These are phyloP conservation scores for Solanum ahanhuiri DNA, from an alignment of 257 asterid species.

Conservation along the genomic window DNA sequence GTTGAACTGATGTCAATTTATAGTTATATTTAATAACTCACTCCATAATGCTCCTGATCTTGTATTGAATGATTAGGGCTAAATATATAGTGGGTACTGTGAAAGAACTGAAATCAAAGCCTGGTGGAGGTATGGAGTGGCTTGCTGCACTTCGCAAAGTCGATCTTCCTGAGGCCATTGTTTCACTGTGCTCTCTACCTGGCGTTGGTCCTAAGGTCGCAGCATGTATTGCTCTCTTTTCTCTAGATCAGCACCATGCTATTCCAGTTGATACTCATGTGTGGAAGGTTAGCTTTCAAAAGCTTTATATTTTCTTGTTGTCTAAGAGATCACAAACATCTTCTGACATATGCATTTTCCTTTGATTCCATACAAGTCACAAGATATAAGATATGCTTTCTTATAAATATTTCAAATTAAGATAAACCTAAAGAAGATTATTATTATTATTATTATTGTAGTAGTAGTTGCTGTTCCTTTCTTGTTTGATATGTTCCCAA, in stretches of 20 bases:
- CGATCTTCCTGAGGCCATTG: slow-evolving; percentile 62
- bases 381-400: not conserved
- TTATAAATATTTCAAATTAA: not conserved
- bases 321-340: not conserved
- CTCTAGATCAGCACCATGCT: slow-evolving; percentile 92
- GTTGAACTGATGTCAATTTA: not conserved
- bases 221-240: slow-evolving; percentile 88
- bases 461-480: not conserved
- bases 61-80: slow-evolving; percentile 42
- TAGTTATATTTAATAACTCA: not conserved
- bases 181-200: slow-evolving; percentile 55
- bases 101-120: slow-evolving; percentile 64
- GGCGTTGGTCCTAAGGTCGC: slow-evolving; percentile 99
- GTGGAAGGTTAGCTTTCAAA: slow-evolving; percentile 62
- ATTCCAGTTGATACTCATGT: slow-evolving; percentile 97
- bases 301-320: not conserved
- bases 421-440: not conserved
- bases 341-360: not conserved
- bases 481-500: not conserved
- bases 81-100: slow-evolving; percentile 84
- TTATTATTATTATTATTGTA: not conserved
- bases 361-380: not conserved
- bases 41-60: not conserved
- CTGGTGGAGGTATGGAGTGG: slow-evolving; percentile 81
- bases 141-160: slow-evolving; percentile 70